Evolutionary conservation across 345 rosid species (phyloP).

Genomic region (Schrenkiella parvula): DNA sequence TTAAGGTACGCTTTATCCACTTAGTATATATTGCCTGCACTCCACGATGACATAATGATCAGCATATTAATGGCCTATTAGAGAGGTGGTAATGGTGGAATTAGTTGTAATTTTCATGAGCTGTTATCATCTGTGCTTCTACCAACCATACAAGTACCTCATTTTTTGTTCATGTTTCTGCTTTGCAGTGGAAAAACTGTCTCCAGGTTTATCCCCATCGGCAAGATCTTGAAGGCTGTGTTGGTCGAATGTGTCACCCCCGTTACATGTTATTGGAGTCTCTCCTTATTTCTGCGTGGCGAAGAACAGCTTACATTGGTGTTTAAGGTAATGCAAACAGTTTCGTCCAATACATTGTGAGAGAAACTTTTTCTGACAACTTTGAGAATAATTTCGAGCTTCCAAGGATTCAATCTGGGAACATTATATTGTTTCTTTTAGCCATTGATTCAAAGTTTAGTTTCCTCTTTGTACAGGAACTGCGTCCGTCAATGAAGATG

Average conservation of each 20-base stretch:
- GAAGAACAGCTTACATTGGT: slow-evolving; percentile 66
- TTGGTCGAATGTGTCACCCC: slow-evolving; percentile 75
- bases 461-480: slow-evolving; percentile 43
- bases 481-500: slow-evolving; percentile 70
- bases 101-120: neutral
- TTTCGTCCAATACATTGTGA: neutral
- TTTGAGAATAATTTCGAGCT: neutral
- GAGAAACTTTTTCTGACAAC: neutral
- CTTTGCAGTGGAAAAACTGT: slow-evolving; percentile 54
- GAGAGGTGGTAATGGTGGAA: neutral
- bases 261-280: slow-evolving; percentile 80
- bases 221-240: slow-evolving; percentile 77
- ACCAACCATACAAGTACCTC: neutral
- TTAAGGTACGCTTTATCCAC: slow-evolving; percentile 40
- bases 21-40: neutral
- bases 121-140: neutral
- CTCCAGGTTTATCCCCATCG: slow-evolving; percentile 64
- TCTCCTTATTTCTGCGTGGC: slow-evolving; percentile 55
- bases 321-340: slow-evolving; percentile 50
- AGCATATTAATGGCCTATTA: neutral
- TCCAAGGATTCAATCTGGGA: neutral
- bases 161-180: neutral
- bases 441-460: neutral
- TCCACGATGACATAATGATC: neutral
- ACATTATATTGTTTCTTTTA: neutral